These are phyloP conservation scores for Camellia japonica DNA, from an alignment of 148 eudicot species.

Conservation along the genomic window DNA sequence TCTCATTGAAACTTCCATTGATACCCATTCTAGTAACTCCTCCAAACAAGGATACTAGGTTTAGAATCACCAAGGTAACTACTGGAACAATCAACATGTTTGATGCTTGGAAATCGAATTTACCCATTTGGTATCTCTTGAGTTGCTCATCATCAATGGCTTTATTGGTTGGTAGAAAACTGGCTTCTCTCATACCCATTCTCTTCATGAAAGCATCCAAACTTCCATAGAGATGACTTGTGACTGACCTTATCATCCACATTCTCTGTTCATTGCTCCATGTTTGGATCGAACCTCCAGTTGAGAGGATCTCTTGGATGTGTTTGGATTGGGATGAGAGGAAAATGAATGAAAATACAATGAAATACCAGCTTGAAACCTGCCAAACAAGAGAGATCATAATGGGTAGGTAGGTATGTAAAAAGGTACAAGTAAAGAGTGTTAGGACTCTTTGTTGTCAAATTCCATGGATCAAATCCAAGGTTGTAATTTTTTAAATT, in stretches of 20 bases:
- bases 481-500: too few relatives aligned
- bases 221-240: constrained; percentile 34
- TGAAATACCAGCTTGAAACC: constrained; percentile 49
- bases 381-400: constrained; percentile 5
- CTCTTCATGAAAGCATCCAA: constrained; percentile 37
- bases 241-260: constrained; percentile 43
- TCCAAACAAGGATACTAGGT: constrained; percentile 33
- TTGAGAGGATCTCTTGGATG: constrained; percentile 30
- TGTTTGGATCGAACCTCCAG: constrained; percentile 25
- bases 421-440: too few relatives aligned
- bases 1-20: constrained; percentile 12
- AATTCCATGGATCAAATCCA: too few relatives aligned
- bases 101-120: constrained; percentile 56
- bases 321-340: constrained; percentile 37
- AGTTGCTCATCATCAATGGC: constrained; percentile 40
- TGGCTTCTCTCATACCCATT: constrained; percentile 42
- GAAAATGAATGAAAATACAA: constrained; percentile 36
- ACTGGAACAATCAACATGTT: constrained; percentile 46
- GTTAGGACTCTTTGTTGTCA: too few relatives aligned
- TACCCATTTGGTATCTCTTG: constrained; percentile 43
- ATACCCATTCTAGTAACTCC: constrained; percentile 32
- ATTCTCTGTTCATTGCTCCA: constrained; percentile 44
- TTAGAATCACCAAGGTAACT: constrained; percentile 39
- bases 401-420: too few relatives aligned
- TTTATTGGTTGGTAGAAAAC: constrained; percentile 60